Percentiles rank a stretch among this genome's conserved stretches.
Conservation (phyloP, 768 basidiomycete genomes). For the Sarcodon sp. region DNA sequence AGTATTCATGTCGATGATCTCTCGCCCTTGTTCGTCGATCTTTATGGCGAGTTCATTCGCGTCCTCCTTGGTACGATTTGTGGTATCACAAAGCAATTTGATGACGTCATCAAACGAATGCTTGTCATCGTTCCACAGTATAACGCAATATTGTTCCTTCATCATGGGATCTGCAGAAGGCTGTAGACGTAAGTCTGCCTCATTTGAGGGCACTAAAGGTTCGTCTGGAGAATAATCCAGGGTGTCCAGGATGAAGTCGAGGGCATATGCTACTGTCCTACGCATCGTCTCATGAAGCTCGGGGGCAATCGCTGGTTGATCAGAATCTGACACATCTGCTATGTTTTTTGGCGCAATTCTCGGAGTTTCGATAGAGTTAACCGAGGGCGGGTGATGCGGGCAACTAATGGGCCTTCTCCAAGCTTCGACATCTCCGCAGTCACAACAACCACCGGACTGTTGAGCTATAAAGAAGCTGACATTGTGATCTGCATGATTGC, state of each 20-base stretch:
- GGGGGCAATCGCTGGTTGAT: slow-evolving; percentile 45
- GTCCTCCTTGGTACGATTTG: slow-evolving; percentile 37
- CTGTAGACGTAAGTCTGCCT: slow-evolving; percentile 60
- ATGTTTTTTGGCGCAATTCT: slow-evolving; percentile 17
- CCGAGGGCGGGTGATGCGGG: slow-evolving; percentile 57
- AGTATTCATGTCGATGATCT: slow-evolving; percentile 67
- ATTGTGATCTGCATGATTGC: slow-evolving; percentile 80
- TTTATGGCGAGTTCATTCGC: slow-evolving; percentile 40
- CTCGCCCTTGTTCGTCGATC: slow-evolving; percentile 73
- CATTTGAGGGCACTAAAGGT: slow-evolving; percentile 47
- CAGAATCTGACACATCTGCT: slow-evolving; percentile 19
- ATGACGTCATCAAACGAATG: slow-evolving; percentile 88
- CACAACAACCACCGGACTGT: slow-evolving; percentile 88
- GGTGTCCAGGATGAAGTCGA: slow-evolving; percentile 78
- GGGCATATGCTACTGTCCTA: slow-evolving; percentile 58
- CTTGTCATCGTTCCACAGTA: slow-evolving; percentile 96
- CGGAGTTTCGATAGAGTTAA: slow-evolving; percentile 22
- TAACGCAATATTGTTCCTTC: slow-evolving; percentile 68
- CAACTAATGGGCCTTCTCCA: slow-evolving; percentile 65
- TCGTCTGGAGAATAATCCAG: slow-evolving; percentile 78
- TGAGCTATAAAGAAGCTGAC: slow-evolving; percentile 89
- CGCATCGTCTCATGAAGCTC: slow-evolving; percentile 67
- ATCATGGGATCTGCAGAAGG: slow-evolving; percentile 68
- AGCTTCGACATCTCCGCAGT: slow-evolving; percentile 86
- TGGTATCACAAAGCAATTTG: slow-evolving; percentile 49